Base-by-base conservation (phyloP, 2,329 filamentous ascomycete species). In the Kalmusia sp. region DNA sequence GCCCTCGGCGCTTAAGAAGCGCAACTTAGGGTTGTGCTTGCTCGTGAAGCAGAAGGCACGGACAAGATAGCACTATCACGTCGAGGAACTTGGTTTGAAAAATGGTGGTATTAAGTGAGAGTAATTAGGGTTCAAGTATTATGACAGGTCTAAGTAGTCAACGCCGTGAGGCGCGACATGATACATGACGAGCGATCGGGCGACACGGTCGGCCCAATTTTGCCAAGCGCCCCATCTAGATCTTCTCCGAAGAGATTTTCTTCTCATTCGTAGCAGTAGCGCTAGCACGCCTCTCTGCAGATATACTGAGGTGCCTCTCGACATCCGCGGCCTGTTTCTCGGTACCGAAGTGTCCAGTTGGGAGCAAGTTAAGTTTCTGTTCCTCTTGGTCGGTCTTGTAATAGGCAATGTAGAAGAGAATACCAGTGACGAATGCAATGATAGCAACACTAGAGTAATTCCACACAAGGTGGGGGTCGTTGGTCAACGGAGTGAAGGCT, bases 381-480 rank as follows among this genome's bases (percentile, higher is more conserved):
- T 76, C 73, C 44, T 70, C 54, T 48, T 60, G 62, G 52, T 76
- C 73, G 44, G 72, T 67, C 22, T 47, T 55, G 44, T 69, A 63
- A 62, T 70, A 73, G 30, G 49, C 52, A 31, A 73, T 56, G 57
- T 58, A 64, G 65, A 76, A 76, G 12, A 59, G 43, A 27, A 67
- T 49, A 47, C 71, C 72, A 6, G 65, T 68, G 37, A 64, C 49
- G 54, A 74, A 73, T 2, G 69, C 61, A 38, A 75, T 66, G 52
- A 75, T 69, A 28, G 71, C 72, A 14, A 74, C 68, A 35, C 59
- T 55, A 17, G 64, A 71, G 54, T 91, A 91, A 76, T 90, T 89
- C 85, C 87, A 89, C 8, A 86, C 81, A 39, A 89, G 76, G n/a
- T 86, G 72, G 4, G 87, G 87, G 67, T 89, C 85, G 2, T 73